Percentiles rank a stretch among this genome's conserved stretches.
These are phyloP conservation scores for Vaucheria bursata DNA, from an alignment of 352 stramenopile genomes.

Conservation along the genomic window DNA sequence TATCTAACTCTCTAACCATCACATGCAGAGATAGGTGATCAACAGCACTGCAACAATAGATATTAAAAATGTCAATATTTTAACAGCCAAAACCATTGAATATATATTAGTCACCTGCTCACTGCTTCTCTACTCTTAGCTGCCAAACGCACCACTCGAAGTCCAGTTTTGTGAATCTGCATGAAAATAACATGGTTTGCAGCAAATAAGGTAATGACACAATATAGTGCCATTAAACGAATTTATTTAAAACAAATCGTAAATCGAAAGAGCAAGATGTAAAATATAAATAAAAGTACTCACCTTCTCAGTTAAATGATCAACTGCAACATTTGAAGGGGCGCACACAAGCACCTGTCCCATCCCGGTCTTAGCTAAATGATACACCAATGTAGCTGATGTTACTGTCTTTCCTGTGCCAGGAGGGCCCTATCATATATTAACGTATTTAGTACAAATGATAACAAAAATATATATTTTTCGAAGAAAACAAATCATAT, in stretches of 20 bases:
- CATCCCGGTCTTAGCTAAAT: slow-evolving; percentile 96
- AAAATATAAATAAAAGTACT: no score
- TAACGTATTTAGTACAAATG: not conserved
- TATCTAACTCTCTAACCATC: slow-evolving; percentile 73
- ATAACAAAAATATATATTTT: not conserved
- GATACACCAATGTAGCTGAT: slow-evolving; percentile 96
- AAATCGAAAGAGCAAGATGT: no score
- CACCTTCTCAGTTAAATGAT: slow-evolving; percentile 97
- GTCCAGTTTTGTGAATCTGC: slow-evolving; percentile 88
- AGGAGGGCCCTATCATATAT: slow-evolving; percentile 26
- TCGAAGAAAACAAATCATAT: slow-evolving; percentile 3
- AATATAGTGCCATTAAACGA: no score
- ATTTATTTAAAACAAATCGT: no score
- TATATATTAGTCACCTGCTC: slow-evolving; percentile 20
- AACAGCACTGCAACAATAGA: slow-evolving; percentile 60
- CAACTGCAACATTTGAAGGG: slow-evolving; percentile 96
- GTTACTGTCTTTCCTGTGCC: slow-evolving; percentile 94
- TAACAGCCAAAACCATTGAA: not conserved
- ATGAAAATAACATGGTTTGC: not conserved
- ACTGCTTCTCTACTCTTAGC: slow-evolving; percentile 92
- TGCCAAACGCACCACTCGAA: slow-evolving; percentile 94
- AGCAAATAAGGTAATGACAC: not conserved
- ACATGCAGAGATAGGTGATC: slow-evolving; percentile 95
- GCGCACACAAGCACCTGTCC: slow-evolving; percentile 96
- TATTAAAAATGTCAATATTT: not conserved